Conservation (phyloP, 306 rosid species). For the Lablab purpureus region DNA sequence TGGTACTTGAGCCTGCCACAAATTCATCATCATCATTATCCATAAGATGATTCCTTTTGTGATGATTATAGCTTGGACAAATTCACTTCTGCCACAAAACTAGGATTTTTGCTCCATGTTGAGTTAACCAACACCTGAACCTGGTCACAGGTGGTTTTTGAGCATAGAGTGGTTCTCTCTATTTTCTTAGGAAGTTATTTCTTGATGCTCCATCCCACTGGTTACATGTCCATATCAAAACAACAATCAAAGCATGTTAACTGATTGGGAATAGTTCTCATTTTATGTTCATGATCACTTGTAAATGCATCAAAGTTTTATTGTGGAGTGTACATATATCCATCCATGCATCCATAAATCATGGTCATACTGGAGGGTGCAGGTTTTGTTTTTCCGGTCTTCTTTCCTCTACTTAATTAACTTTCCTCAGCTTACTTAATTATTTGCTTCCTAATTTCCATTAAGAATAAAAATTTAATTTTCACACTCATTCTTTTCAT, state of each 20-base stretch:
- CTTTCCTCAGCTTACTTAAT: too few species aligned
- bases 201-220: constrained; percentile 5
- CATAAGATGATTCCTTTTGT: constrained; percentile 3
- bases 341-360: too few species aligned
- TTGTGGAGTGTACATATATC: too few species aligned
- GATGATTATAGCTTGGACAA: not conserved
- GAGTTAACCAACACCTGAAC: constrained; percentile 39
- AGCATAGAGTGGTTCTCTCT: constrained; percentile 20
- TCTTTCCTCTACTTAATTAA: too few species aligned
- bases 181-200: constrained; percentile 18
- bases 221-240: constrained; percentile 6
- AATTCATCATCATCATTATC: not conserved
- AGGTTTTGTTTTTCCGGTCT: too few species aligned
- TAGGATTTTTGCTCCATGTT: constrained; percentile 27
- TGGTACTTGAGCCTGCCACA: not conserved
- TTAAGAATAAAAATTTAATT: too few species aligned
- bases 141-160: constrained; percentile 24
- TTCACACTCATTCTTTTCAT: too few species aligned
- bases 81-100: constrained; percentile 21
- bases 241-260: constrained; percentile 15
- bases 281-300: not conserved
- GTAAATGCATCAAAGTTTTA: too few species aligned
- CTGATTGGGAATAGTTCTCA: not conserved
- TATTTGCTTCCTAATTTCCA: too few species aligned
- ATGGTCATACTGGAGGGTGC: too few species aligned